phyloP scores from a whole-genome alignment of 73 alveolate species.

The Tetrahymena borealis region DNA sequence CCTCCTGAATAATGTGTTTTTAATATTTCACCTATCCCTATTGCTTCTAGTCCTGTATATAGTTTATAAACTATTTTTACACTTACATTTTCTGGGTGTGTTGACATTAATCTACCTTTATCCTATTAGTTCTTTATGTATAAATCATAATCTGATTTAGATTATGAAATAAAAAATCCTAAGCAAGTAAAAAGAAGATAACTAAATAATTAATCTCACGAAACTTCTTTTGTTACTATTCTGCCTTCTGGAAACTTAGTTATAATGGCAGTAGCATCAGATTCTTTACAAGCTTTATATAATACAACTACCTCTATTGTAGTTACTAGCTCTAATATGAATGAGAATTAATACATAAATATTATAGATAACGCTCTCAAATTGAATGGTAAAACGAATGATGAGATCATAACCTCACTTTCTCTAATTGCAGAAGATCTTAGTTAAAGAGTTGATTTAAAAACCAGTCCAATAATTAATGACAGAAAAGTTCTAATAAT shows the following conservation, averaged over 20 bases:
- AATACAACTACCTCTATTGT: neutral
- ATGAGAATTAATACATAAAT: neutral
- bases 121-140: neutral
- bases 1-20: neutral
- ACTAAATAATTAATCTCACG: neutral
- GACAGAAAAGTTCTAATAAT: neutral
- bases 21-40: neutral
- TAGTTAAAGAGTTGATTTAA: neutral
- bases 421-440: neutral
- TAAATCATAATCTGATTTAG: neutral
- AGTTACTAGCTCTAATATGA: neutral
- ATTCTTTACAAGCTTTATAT: neutral
- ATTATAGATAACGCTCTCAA: neutral
- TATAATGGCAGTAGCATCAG: neutral
- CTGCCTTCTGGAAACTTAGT: neutral
- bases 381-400: neutral
- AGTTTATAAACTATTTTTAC: neutral
- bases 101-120: neutral
- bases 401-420: neutral
- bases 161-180: neutral
- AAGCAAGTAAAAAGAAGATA: neutral
- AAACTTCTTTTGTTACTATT: neutral
- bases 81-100: neutral
- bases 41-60: neutral
- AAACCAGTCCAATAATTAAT: neutral